These are phyloP conservation scores for Nannochloropsis granulata DNA, from an alignment of 108 stramenopile species.

Conservation along the genomic window DNA sequence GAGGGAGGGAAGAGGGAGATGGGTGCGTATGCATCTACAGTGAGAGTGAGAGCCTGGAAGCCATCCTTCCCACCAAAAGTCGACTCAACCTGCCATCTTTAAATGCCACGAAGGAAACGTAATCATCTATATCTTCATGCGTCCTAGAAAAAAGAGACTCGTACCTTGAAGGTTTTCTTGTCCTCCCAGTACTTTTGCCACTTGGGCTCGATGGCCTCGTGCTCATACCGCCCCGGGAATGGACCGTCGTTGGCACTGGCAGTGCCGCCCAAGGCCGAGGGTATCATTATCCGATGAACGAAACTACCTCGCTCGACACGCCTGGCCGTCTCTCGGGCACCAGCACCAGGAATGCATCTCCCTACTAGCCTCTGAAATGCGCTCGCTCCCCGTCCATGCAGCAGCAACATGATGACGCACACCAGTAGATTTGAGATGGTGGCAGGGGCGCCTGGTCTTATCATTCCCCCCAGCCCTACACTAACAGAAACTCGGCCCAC, in stretches of 20 bases:
- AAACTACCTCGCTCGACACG: not conserved
- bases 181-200: constrained; percentile 40
- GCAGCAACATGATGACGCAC: not conserved
- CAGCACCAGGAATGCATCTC: not conserved
- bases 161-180: constrained; percentile 28
- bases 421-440: not conserved
- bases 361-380: not conserved
- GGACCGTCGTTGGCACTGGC: not conserved
- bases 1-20: not conserved
- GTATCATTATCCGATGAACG: not conserved
- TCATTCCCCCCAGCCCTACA: not conserved
- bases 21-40: too few species aligned
- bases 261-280: not conserved
- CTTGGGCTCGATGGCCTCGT: constrained; percentile 24
- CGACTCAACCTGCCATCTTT: too few species aligned
- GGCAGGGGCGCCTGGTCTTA: not conserved
- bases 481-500: too few species aligned
- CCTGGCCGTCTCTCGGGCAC: not conserved
- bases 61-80: too few species aligned
- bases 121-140: too few species aligned
- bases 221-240: constrained; percentile 10
- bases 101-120: too few species aligned
- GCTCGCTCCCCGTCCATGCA: not conserved
- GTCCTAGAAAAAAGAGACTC: not conserved
- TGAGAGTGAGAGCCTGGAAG: too few species aligned